Evolutionary conservation across 768 basidiomycete species (phyloP), one percentile per base, ranked within the genome.

Genomic region (Phaffia tasmanica): DNA sequence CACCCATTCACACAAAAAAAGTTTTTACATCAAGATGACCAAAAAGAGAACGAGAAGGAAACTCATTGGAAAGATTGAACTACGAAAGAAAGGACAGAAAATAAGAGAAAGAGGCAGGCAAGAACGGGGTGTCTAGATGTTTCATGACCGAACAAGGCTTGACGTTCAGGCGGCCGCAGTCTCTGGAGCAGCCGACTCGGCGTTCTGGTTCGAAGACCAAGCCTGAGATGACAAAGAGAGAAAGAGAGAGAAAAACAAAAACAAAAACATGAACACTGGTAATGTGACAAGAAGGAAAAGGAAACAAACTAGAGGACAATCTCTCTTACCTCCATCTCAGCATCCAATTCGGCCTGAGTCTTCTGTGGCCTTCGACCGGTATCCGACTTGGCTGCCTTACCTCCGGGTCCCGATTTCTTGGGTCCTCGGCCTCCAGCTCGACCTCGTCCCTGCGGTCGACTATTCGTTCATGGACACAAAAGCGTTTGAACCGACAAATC

Each of bases 301-400:
- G 53, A 14, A 51, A 18, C 5, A 62, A 5, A 18, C 48, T 1
- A 27, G 19, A 11, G 29, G 57, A 19, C 16, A 50, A 23, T 23
- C 2, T 75, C 84, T 49, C 84, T 49, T 67, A 94, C 94, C 83
- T 88, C 88, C 94, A 98, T 98, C 81, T 98, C 94, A 9, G 93
- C 91, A 75, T 98, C 94, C 53, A 98, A 83, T 75, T 93, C 89
- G 42, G 89, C 94, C 3, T 81, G 89, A 25, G 84, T 84, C 80
- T 94, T 94, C 64, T 80, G 79, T 5, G 87, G 83, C 70, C 89
- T 80, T 62, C 87, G 84, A 51, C 71, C 74, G 18, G 71, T 72
- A 15, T 71, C 72, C 32, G 35, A 42, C 35, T 11, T 4, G 11
- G 67, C 72, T 21, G 72, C 60, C 61, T 62, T 64, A 21, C 56